A percentile compares a stretch with the other conserved stretches of the same genome.
These are phyloP conservation scores for Calocybe gambosa DNA, from an alignment of 1,284 basidiomycete genomes.

Conservation along the genomic window DNA sequence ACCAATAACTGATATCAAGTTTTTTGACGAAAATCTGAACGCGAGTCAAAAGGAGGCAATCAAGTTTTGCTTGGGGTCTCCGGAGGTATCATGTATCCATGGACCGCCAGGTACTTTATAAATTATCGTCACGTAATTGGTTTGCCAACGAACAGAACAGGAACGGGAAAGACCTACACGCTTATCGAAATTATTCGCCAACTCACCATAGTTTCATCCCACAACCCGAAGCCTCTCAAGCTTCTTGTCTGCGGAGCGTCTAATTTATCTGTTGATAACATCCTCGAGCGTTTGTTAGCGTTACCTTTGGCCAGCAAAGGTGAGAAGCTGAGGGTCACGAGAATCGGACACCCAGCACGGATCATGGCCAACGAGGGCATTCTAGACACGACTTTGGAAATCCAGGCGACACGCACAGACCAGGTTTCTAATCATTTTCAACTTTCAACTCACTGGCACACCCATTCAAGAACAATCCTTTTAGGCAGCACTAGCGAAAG, in stretches of 20 bases:
- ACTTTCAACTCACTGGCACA: not conserved
- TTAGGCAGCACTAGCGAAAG: conserved; percentile 72
- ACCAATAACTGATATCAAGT: conserved; percentile 42
- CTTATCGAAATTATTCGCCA: conserved; percentile 88
- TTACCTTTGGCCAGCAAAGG: conserved; percentile 43
- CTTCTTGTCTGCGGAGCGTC: conserved; percentile 88
- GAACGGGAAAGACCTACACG: conserved; percentile 91
- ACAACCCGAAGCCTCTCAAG: conserved; percentile 44
- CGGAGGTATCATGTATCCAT: conserved; percentile 90
- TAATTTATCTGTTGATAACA: conserved; percentile 89
- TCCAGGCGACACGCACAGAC: conserved; percentile 75
- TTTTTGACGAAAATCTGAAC: conserved; percentile 78
- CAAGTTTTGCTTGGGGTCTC: conserved; percentile 62
- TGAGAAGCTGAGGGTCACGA: conserved; percentile 57
- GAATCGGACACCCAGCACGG: conserved; percentile 90
- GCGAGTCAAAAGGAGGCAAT: conserved; percentile 81
- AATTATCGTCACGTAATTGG: too few relatives aligned
- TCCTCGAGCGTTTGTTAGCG: conserved; percentile 74
- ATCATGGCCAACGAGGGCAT: conserved; percentile 72
- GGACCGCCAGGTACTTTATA: conserved; percentile 79
- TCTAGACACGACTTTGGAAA: conserved; percentile 81
- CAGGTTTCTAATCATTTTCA: conserved; percentile 35
- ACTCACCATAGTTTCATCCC: conserved; percentile 47
- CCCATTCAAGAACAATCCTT: not conserved
- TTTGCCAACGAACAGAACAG: conserved; percentile 29